Evolutionary conservation across 1,284 basidiomycete species (phyloP).

Genomic region (Xerocomus nothofagi): DNA sequence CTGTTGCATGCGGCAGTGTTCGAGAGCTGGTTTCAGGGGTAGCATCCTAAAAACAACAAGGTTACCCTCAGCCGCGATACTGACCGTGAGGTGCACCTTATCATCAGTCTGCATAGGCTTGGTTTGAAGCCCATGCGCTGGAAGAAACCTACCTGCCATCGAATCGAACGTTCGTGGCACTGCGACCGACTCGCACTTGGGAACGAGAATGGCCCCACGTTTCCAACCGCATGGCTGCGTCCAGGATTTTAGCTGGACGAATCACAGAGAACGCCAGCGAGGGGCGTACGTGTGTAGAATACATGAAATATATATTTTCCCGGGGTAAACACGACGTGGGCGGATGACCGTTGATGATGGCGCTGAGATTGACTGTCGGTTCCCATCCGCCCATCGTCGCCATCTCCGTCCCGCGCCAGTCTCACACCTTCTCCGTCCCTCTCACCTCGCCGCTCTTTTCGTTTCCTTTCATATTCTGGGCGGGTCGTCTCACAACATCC

Average conservation of each 20-base stretch:
- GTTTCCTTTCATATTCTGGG: constrained; percentile 7
- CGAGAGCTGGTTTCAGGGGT: not conserved
- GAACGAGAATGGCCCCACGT: constrained; percentile 12
- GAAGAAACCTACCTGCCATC: not conserved
- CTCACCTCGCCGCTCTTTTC: constrained; percentile 25
- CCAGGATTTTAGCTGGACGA: too few relatives aligned
- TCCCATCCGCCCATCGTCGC: constrained; percentile 3
- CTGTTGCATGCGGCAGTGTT: too few relatives aligned
- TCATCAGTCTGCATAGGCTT: too few relatives aligned
- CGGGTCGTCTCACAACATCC: not conserved
- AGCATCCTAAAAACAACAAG: not conserved
- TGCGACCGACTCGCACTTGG: not conserved
- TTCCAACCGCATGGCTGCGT: constrained; percentile 18
- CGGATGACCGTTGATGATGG: constrained; percentile 24
- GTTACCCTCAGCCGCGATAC: constrained; percentile 8
- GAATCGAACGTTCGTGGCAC: not conserved
- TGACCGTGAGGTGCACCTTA: constrained; percentile 1
- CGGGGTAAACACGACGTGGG: not conserved
- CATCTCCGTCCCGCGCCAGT: not conserved
- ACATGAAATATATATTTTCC: constrained; percentile 10
- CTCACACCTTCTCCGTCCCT: constrained; percentile 13
- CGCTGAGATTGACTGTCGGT: too few relatives aligned
- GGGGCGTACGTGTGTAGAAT: not conserved
- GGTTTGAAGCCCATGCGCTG: too few relatives aligned
- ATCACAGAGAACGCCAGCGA: not conserved